These are phyloP conservation scores for Monilinia fructigena DNA, from an alignment of 2,329 filamentous ascomycete species.

Conservation along the genomic window DNA sequence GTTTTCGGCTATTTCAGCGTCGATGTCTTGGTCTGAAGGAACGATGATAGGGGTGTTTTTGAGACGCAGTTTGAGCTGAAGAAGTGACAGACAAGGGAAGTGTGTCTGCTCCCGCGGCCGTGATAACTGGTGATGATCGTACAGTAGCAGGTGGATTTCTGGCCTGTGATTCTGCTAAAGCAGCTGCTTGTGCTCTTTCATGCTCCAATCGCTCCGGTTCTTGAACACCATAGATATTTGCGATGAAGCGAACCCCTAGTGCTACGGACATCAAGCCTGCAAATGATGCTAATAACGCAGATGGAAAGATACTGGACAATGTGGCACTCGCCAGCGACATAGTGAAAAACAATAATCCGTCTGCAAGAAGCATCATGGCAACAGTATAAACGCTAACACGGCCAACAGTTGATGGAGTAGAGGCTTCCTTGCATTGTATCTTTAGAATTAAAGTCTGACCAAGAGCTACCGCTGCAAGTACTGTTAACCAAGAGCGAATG, in stretches of 20 bases:
- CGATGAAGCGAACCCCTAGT: constrained; percentile 57
- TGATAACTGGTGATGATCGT: constrained; percentile 31
- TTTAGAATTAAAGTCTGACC: constrained; percentile 63
- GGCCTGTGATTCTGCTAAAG: constrained; percentile 34
- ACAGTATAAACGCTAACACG: constrained; percentile 64
- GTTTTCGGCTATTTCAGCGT: constrained; percentile 55
- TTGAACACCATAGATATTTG: constrained; percentile 60
- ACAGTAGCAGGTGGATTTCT: constrained; percentile 30
- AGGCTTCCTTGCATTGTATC: constrained; percentile 63
- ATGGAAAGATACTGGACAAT: constrained; percentile 55
- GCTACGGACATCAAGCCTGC: constrained; percentile 56
- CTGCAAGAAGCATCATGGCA: constrained; percentile 60
- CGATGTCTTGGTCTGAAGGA: constrained; percentile 62
- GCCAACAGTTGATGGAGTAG: constrained; percentile 65
- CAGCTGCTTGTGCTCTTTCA: constrained; percentile 33
- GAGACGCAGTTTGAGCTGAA: constrained; percentile 13
- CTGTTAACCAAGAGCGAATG: constrained; percentile 59
- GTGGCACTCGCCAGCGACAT: constrained; percentile 55
- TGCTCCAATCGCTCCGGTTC: constrained; percentile 53
- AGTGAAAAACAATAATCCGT: constrained; percentile 58
- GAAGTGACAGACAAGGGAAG: constrained; percentile 21
- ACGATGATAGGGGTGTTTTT: constrained; percentile 52
- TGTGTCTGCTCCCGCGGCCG: constrained; percentile 33
- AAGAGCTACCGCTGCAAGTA: constrained; percentile 56
- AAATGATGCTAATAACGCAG: constrained; percentile 55